Evolutionary conservation across 495 filamentous ascomycete species (phyloP), one percentile per base, ranked within the genome.

Genomic region (Staphylotrichum longicolle): DNA sequence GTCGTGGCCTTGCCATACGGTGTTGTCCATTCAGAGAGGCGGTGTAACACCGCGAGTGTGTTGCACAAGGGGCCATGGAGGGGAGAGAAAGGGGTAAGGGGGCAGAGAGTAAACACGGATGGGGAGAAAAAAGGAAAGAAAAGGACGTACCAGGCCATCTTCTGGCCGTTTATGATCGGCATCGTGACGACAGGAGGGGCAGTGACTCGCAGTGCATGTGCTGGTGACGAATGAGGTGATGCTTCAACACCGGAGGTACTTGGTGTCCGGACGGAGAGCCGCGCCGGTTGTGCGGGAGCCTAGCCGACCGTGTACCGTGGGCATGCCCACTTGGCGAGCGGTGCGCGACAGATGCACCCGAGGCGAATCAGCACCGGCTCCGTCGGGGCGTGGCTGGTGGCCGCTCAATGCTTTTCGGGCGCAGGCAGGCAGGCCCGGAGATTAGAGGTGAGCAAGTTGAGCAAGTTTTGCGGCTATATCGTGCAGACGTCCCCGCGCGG

Each of bases 61-160:
- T 34, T 20, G 7, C 15, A 48, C 34, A 37, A 9, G 27, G n/a
- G 30, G n/a, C 3, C 27, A 27, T 27, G 20, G 44, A 32, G 12
- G 27, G 33, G 33, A 35, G 14, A 50, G 27, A 51, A 50, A 30
- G 42, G 44, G 20, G 41, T 3, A 41, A 6, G 55, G 12, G 44
- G 1, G 15, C 6, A 58, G 35, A 37, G 11, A 41, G 57, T 6
- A 50, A 63, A 39, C 30, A 62, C 8, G 60, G 54, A 53, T 48
- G 45, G 61, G 58, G 48, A 9, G 57, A 62, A 64, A 40, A 44
- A 51, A 37, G 33, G 48, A 11, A 30, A 57, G 34, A 44, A 30
- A 53, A 56, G 20, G 63, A 77, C 80, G 63, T 76, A 84, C 82
- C 82, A 84, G 70, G 82, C 82, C 79, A 84, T 80, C 74, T 84